Base-by-base conservation (phyloP, 805 yeast species). In the Kazachstania martiniae region DNA sequence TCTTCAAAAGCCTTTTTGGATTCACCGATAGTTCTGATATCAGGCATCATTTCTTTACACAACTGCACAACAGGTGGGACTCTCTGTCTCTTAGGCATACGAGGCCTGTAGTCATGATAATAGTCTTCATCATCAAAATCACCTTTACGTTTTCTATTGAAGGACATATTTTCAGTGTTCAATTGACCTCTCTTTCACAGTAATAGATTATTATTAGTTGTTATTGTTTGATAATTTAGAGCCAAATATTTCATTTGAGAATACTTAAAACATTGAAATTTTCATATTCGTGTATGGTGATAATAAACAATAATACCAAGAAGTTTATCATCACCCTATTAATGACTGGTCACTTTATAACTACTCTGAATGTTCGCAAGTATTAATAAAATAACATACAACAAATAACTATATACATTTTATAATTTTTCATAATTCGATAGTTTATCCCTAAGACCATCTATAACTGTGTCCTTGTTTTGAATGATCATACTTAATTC, bases 1-100 rank as follows among this genome's bases (percentile, higher is more conserved):
- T 68, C 77, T 35, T 72, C 73, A 22, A 75, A 74, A 33, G 61
- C 70, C 38, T 58, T 61, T 1, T 51, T 39, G 5, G 64, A 55
- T 39, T 83, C 85, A 17, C 85, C 85, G 21, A 77, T 52, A 14
- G 74, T 74, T 34, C 69, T 63, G 32, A 76, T 61, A 41, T 67
- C 73, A 19, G 60, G 62, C 58, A 70, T 60, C 46, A 71, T 54
- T 27, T 65, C 66, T 44, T 61, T 65, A 27, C 72, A 66, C 22
- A 64, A 46, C 40, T 66, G 62, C 21, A 62, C 63, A 16, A 59
- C 60, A 5, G 66, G 77, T 41, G 72, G 71, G 34, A 61, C 27
- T 35, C 57, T 45, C 31, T 53, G 58, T 38, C 56, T 53, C 43
- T 53, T 53, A 16, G 49, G 55, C 36, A 42, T 37, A 16, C 52